Conservation (phyloP, 208 protist species). For the Leptomonas seymouri region DNA sequence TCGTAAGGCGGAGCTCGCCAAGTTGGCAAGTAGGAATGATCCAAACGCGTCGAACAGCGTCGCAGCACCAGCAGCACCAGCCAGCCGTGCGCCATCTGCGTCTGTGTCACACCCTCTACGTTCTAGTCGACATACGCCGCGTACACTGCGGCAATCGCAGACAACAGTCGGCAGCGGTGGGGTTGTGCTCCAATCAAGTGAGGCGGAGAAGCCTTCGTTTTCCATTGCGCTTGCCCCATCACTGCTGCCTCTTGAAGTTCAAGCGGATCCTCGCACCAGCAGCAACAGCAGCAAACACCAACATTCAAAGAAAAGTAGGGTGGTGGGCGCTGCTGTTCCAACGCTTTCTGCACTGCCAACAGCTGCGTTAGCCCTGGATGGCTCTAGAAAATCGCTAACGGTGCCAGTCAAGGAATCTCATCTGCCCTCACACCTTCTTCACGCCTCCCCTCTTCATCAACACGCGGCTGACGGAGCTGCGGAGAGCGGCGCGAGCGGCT, state of each 20-base stretch:
- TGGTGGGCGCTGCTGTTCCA: too few relatives aligned
- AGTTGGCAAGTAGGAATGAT: neutral
- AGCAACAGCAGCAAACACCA: neutral
- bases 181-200: neutral
- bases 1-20: constrained; percentile 7
- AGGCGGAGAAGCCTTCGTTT: neutral
- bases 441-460: neutral
- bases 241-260: too few relatives aligned
- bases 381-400: too few relatives aligned
- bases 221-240: too few relatives aligned
- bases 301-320: too few relatives aligned
- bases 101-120: neutral
- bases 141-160: constrained; percentile 10
- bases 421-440: neutral
- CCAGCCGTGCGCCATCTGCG: neutral
- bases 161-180: neutral
- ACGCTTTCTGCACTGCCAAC: too few relatives aligned
- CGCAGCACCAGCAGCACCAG: neutral
- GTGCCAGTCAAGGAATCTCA: too few relatives aligned
- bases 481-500: too few relatives aligned
- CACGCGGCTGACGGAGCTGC: too few relatives aligned
- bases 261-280: neutral
- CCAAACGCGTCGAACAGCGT: neutral
- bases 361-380: too few relatives aligned
- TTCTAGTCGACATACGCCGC: constrained; percentile 9